A percentile compares a stretch with the other conserved stretches of the same genome.
These are phyloP conservation scores for Fraxinus albicans DNA, from an alignment of 305 asterid genomes.

Conservation along the genomic window DNA sequence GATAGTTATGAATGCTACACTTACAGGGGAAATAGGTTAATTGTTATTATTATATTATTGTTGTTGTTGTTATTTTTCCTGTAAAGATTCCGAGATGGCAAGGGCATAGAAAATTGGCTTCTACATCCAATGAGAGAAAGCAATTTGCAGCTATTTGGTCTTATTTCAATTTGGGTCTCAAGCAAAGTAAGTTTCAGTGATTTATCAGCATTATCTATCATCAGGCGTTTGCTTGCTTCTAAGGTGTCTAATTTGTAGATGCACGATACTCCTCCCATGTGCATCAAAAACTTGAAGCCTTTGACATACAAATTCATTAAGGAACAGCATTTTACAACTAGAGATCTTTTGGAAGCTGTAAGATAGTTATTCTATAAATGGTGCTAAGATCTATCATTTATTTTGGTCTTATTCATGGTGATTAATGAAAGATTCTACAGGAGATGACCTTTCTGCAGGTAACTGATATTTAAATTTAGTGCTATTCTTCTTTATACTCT, in stretches of 20 bases:
- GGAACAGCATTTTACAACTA: conserved; percentile 74
- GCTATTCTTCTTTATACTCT: conserved; percentile 13
- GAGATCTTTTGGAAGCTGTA: conserved; percentile 75
- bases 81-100: conserved; percentile 35
- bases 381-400: conserved; percentile 21
- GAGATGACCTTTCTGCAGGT: conserved; percentile 81
- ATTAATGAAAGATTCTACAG: conserved; percentile 39
- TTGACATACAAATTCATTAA: conserved; percentile 52
- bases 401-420: conserved; percentile 26
- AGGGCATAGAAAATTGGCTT: conserved; percentile 51
- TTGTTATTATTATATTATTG: background rate
- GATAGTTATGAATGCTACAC: conserved; percentile 8
- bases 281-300: conserved; percentile 51
- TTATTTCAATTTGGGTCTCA: conserved; percentile 77
- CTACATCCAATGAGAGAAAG: conserved; percentile 64
- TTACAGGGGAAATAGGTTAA: background rate
- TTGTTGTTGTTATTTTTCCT: background rate
- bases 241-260: conserved; percentile 40
- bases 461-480: background rate
- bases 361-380: conserved; percentile 32
- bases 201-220: background rate
- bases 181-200: conserved; percentile 58
- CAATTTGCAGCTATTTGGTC: conserved; percentile 79
- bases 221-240: conserved; percentile 20
- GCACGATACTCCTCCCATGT: conserved; percentile 61